A percentile compares a stretch with the other conserved stretches of the same genome.
phyloP scores from a whole-genome alignment of 306 rosid species.

The Castanea crenata region DNA sequence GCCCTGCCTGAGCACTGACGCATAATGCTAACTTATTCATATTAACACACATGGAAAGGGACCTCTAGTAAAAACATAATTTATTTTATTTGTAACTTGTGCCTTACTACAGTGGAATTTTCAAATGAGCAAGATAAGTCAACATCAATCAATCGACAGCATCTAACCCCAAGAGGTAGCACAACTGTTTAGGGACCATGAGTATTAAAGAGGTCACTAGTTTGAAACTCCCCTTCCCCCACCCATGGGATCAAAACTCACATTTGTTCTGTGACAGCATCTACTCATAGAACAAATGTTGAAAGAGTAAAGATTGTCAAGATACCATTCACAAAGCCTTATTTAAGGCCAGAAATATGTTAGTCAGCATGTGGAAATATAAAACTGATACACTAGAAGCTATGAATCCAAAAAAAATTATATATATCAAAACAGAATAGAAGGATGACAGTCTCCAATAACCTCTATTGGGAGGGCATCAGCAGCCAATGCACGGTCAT shows the following conservation, averaged over 20 bases:
- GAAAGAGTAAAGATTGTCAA: background rate
- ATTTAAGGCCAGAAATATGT: background rate
- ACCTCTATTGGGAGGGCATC: conserved; percentile 87
- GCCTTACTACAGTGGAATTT: background rate
- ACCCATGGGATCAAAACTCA: too few relatives aligned
- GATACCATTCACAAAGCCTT: background rate
- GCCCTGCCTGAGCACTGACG: background rate
- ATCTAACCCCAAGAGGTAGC: background rate
- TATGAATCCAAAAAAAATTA: background rate
- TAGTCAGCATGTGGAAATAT: background rate
- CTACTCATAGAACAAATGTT: background rate
- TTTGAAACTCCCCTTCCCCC: too few relatives aligned
- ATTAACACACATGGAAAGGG: background rate
- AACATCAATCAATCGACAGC: background rate
- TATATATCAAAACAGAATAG: background rate
- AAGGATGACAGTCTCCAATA: background rate
- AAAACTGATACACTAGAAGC: background rate
- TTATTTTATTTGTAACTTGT: background rate
- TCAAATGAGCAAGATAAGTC: background rate
- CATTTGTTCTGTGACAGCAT: background rate
- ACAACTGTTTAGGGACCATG: too few relatives aligned
- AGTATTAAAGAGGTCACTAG: too few relatives aligned
- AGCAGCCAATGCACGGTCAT: conserved; percentile 67
- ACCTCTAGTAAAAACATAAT: background rate
- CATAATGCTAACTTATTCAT: background rate